Evolutionary conservation across 2,329 filamentous ascomycete genomes (phyloP).

Genomic region (Ophiostoma sp.): DNA sequence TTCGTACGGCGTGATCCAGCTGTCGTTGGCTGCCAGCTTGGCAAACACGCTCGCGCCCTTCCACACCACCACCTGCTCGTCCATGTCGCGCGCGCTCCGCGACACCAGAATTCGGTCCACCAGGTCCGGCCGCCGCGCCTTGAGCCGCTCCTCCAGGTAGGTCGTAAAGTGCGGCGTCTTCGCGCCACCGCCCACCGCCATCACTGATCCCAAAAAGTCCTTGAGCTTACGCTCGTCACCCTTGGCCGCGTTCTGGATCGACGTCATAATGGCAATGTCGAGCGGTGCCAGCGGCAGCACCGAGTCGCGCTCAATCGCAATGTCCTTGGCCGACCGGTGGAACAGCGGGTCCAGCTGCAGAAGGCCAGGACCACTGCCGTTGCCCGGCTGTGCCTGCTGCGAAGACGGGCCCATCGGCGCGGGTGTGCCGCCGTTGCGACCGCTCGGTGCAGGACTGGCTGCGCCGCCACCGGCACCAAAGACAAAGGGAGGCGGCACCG

Average conservation of each 20-base stretch:
- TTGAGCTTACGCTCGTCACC: conserved; percentile 89
- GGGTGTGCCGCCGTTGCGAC: conserved; percentile 46
- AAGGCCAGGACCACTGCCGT: conserved; percentile 5
- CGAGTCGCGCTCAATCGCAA: conserved; percentile 68
- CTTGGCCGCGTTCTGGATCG: conserved; percentile 78
- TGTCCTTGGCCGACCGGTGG: conserved; percentile 45
- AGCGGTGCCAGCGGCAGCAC: conserved; percentile 78
- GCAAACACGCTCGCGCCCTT: conserved; percentile 97
- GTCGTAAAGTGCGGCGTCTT: conserved; percentile 74
- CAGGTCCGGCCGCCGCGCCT: conserved; percentile 58
- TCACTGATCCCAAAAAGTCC: conserved; percentile 83
- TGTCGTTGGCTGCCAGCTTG: conserved; percentile 86
- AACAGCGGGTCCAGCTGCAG: conserved; percentile 28
- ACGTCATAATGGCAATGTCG: conserved; percentile 83
- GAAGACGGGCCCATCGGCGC: conserved; percentile 32
- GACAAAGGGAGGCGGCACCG: conserved; percentile 52
- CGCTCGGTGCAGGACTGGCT: conserved; percentile 50
- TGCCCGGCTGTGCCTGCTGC: not conserved
- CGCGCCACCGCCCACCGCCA: conserved; percentile 81
- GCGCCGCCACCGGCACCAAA: conserved; percentile 47
- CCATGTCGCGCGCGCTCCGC: conserved; percentile 80
- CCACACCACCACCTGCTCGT: conserved; percentile 96
- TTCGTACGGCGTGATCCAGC: conserved; percentile 83
- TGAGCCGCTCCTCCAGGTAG: conserved; percentile 76
- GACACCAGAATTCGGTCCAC: conserved; percentile 57